phyloP scores from a whole-genome alignment of 129 eudicot genomes.

The Rutidosis leptorrhynchoides region DNA sequence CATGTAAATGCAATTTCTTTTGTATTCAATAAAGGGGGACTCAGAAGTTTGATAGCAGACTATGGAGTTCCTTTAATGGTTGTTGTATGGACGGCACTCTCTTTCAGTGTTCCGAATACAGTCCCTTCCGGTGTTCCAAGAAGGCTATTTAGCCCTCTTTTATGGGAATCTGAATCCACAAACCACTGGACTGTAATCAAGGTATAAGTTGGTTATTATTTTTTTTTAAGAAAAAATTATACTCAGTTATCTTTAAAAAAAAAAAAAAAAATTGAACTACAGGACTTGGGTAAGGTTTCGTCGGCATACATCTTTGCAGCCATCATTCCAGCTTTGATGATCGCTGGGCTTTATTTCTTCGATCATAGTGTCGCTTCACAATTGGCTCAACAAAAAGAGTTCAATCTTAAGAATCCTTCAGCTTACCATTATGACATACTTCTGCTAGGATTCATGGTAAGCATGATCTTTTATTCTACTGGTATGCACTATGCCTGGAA shows the following conservation, averaged over 20 bases:
- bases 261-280: too few species aligned
- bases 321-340: slow-evolving; percentile 52
- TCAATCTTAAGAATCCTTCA: slow-evolving; percentile 54
- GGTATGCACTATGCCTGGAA: too few species aligned
- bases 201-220: slow-evolving; percentile 29
- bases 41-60: slow-evolving; percentile 46
- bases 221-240: too few species aligned
- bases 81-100: slow-evolving; percentile 44
- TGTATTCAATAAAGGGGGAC: slow-evolving; percentile 25
- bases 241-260: too few species aligned
- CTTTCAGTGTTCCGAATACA: slow-evolving; percentile 40
- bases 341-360: slow-evolving; percentile 52
- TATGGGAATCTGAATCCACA: slow-evolving; percentile 41
- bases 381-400: slow-evolving; percentile 58
- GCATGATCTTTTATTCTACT: neutral
- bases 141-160: slow-evolving; percentile 48
- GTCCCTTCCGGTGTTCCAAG: slow-evolving; percentile 61
- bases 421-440: slow-evolving; percentile 56
- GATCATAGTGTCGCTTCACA: slow-evolving; percentile 67
- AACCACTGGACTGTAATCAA: slow-evolving; percentile 46
- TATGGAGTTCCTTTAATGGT: slow-evolving; percentile 62
- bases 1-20: slow-evolving; percentile 9
- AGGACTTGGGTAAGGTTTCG: slow-evolving; percentile 54
- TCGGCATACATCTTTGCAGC: slow-evolving; percentile 47
- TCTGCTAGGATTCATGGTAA: slow-evolving; percentile 49